Conservation (phyloP, 345 rosid genomes). For the Acer saccharum region DNA sequence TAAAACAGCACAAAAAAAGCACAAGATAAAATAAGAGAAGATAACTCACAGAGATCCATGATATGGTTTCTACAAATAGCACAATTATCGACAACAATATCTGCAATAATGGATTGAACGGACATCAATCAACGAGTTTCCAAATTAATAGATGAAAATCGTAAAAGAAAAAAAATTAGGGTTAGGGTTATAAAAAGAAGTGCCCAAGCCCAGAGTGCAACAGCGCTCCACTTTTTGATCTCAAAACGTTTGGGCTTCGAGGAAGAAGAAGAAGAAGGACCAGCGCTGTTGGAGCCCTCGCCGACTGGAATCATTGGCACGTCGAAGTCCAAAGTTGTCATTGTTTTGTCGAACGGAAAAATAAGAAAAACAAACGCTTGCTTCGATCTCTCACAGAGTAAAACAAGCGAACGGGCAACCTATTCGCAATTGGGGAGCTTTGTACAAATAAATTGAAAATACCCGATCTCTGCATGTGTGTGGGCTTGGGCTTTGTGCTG, state of each 20-base stretch:
- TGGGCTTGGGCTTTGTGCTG: no score
- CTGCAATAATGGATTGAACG: constrained; percentile 40
- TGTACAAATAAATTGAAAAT: no score
- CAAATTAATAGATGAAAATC: not conserved
- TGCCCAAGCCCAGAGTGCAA: constrained; percentile 95
- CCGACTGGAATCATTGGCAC: constrained; percentile 79
- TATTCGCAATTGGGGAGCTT: no score
- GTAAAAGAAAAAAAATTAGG: no score
- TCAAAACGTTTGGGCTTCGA: constrained; percentile 89
- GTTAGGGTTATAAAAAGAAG: not conserved
- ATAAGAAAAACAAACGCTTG: not conserved
- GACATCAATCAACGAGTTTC: not conserved
- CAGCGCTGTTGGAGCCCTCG: constrained; percentile 59
- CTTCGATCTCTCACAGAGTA: not conserved
- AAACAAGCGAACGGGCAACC: not conserved
- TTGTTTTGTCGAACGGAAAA: constrained; percentile 29
- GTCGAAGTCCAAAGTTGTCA: no score
- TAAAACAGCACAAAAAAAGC: not conserved
- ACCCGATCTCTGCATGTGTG: no score
- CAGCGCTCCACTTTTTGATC: constrained; percentile 95
- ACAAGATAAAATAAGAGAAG: not conserved
- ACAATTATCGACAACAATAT: constrained; percentile 94
- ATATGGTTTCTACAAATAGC: no score
- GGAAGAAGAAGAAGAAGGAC: constrained; percentile 51
- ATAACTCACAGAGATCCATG: constrained; percentile 87